Conservation (phyloP, 140 eudicot genomes). For the Erigeron philadelphicus region DNA sequence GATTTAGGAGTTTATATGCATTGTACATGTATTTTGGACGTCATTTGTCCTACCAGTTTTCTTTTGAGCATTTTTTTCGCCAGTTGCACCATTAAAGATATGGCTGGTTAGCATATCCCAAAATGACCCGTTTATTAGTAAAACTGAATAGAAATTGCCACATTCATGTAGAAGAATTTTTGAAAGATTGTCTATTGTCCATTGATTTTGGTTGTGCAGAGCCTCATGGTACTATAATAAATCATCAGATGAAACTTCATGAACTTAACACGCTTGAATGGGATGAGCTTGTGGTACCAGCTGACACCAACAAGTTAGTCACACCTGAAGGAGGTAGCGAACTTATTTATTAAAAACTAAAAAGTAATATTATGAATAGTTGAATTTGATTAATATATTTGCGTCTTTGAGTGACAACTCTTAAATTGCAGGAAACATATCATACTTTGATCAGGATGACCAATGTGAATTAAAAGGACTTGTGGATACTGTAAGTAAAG, state of each 20-base stretch:
- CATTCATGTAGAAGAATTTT: not conserved
- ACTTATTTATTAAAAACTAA: conserved; percentile 12
- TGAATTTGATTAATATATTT: conserved; percentile 10
- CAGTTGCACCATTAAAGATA: not conserved
- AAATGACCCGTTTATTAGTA: not conserved
- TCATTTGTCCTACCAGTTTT: no score
- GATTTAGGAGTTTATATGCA: not conserved
- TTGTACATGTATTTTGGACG: not conserved
- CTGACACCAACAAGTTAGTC: conserved; percentile 39
- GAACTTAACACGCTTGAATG: conserved; percentile 96
- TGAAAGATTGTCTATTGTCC: conserved; percentile 1
- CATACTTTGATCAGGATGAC: conserved; percentile 46
- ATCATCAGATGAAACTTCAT: conserved; percentile 69
- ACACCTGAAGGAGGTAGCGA: conserved; percentile 48
- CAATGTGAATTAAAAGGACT: conserved; percentile 41
- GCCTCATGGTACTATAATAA: conserved; percentile 40
- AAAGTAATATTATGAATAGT: conserved; percentile 5
- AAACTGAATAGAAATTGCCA: not conserved
- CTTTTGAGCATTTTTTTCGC: no score
- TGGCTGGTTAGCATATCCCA: not conserved
- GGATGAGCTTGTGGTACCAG: conserved; percentile 82
- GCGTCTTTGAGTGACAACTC: not conserved
- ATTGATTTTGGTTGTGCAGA: conserved; percentile 33
- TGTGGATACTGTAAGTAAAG: conserved; percentile 37
- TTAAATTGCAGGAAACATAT: conserved; percentile 39